A percentile compares a stretch with the other conserved stretches of the same genome.
Conservation (phyloP, 192 early-diverging fungal species). For the Backusella tuberculispora region DNA sequence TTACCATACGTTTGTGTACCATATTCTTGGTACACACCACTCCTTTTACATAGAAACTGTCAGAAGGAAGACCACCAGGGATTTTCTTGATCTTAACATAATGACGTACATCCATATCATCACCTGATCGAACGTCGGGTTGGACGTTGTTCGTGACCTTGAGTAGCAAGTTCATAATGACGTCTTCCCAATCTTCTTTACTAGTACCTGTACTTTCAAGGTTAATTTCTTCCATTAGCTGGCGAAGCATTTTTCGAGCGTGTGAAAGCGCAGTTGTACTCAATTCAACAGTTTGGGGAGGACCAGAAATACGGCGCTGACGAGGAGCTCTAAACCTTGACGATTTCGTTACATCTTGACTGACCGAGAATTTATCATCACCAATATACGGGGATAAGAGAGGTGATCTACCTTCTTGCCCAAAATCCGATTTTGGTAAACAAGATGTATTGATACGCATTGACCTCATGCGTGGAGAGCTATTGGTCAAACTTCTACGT, state of each 20-base stretch:
- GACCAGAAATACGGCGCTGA: constrained; percentile 38
- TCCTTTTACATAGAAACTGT: constrained; percentile 86
- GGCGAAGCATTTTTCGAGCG: constrained; percentile 66
- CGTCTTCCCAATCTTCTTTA: constrained; percentile 65
- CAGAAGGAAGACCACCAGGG: constrained; percentile 78
- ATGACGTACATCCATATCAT: constrained; percentile 86
- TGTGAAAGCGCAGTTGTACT: constrained; percentile 71
- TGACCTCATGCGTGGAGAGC: constrained; percentile 16
- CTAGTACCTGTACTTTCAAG: constrained; percentile 43
- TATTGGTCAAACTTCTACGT: constrained; percentile 44
- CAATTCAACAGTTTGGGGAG: constrained; percentile 51
- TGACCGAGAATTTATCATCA: constrained; percentile 24
- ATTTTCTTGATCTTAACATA: constrained; percentile 97
- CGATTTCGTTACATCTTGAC: constrained; percentile 27
- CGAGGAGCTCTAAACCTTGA: constrained; percentile 31
- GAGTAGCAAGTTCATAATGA: constrained; percentile 71
- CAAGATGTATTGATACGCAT: constrained; percentile 35
- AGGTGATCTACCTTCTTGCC: background rate
- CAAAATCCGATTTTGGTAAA: constrained; percentile 38
- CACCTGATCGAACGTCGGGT: constrained; percentile 73
- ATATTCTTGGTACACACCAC: constrained; percentile 94
- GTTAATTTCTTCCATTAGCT: constrained; percentile 70
- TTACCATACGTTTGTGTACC: constrained; percentile 89
- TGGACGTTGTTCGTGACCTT: constrained; percentile 63
- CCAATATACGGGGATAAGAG: constrained; percentile 32